Percentiles rank a stretch among this genome's conserved stretches.
Evolutionary conservation across 768 basidiomycete species (phyloP).

Genomic region (Termitomyces titanicus): DNA sequence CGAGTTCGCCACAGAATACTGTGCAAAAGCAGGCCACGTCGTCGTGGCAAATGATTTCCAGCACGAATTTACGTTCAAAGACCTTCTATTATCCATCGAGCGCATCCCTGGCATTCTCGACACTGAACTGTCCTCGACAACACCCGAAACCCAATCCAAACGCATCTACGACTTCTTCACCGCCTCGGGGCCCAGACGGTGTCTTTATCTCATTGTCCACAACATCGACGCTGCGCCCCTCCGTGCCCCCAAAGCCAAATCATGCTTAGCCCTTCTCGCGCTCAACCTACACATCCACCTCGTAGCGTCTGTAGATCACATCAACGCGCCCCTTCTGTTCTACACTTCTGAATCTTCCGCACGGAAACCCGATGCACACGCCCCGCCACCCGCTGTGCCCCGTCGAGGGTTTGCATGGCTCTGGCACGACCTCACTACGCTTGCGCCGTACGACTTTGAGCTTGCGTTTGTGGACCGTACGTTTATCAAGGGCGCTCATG

Average conservation of each 20-base stretch:
- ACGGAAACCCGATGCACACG: conserved; percentile 37
- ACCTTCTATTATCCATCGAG: no score
- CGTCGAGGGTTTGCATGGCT: conserved; percentile 55
- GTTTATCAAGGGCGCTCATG: conserved; percentile 52
- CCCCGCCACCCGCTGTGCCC: conserved; percentile 16
- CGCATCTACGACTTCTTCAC: conserved; percentile 65
- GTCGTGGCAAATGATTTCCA: no score
- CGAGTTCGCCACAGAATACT: no score
- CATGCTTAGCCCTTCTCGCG: no score
- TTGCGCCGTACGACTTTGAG: conserved; percentile 78
- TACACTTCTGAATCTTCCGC: conserved; percentile 57
- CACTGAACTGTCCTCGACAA: no score
- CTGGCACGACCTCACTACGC: conserved; percentile 84
- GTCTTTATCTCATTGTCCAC: conserved; percentile 75
- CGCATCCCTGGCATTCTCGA: no score
- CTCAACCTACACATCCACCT: conserved; percentile 79
- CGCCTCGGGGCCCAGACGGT: conserved; percentile 22
- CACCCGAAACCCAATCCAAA: conserved; percentile 42
- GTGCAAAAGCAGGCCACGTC: no score
- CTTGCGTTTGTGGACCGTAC: conserved; percentile 63
- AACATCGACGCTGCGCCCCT: conserved; percentile 81
- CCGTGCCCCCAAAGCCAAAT: conserved; percentile 63
- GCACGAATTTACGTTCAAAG: no score
- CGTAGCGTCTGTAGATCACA: conserved; percentile 80
- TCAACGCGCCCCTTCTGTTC: no score